Evolutionary conservation across 192 early-diverging fungal species (phyloP).

Genomic region (Podochytrium sp.): DNA sequence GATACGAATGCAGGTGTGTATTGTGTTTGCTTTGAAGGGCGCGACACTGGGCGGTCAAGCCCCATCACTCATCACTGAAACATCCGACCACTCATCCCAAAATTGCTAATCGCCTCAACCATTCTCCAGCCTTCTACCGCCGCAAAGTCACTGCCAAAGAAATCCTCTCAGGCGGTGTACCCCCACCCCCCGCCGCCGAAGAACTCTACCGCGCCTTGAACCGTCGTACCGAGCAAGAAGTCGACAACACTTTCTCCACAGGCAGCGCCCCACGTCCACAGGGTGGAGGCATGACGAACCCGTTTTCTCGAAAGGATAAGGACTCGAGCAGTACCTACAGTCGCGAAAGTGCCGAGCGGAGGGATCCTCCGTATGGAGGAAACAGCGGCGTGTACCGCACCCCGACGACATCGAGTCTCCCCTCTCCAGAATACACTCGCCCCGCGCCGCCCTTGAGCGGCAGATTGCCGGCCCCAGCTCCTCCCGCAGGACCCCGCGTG

Average conservation of each 20-base stretch:
- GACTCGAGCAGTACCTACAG: no score
- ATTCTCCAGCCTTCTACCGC: constrained; percentile 88
- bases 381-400: constrained; percentile 2
- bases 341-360: no score
- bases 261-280: neutral
- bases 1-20: constrained; percentile 91
- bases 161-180: constrained; percentile 76
- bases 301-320: no score
- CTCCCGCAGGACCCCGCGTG: constrained; percentile 34
- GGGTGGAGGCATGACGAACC: neutral
- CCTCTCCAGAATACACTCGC: neutral
- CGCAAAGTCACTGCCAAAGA: constrained; percentile 75
- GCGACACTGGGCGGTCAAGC: no score
- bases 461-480: constrained; percentile 25
- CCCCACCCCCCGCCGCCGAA: constrained; percentile 84
- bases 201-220: constrained; percentile 70
- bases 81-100: no score
- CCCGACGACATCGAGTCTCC: constrained; percentile 3
- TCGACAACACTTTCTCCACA: constrained; percentile 1
- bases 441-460: constrained; percentile 30
- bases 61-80: no score
- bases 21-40: no score
- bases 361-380: no score
- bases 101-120: no score
- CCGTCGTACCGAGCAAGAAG: constrained; percentile 37